Percentiles rank a stretch among this genome's conserved stretches.
Conservation (phyloP, 139 green algal genomes). For the Asterochloris sp. region DNA sequence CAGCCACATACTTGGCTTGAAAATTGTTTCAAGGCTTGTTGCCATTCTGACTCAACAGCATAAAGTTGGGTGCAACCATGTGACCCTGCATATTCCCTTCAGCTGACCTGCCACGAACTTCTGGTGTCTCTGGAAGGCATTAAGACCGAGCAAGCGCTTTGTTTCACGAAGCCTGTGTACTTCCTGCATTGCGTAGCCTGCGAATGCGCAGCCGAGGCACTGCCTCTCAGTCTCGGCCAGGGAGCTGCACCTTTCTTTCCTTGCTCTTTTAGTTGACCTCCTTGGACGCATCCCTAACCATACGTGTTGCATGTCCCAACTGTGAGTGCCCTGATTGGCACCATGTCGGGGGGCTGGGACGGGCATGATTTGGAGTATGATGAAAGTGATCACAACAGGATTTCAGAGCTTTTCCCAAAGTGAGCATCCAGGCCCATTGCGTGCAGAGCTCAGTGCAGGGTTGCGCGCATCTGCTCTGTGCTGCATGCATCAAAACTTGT, state of each 20-base stretch:
- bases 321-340: no score
- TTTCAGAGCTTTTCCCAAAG: constrained; percentile 28
- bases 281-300: no score
- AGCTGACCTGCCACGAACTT: constrained; percentile 29
- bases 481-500: no score
- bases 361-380: background rate
- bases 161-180: background rate
- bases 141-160: constrained; percentile 38
- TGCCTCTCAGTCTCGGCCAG: no score
- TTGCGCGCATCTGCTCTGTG: background rate
- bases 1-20: no score
- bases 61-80: constrained; percentile 21
- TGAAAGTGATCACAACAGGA: background rate
- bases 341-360: no score
- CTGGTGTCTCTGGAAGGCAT: constrained; percentile 55
- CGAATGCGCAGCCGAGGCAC: no score
- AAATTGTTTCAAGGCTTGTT: no score
- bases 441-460: background rate
- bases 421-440: background rate
- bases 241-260: no score
- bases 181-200: background rate
- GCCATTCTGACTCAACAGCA: no score
- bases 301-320: no score
- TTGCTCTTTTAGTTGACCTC: no score
- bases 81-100: constrained; percentile 32